Evolutionary conservation across 345 rosid species (phyloP), one percentile per base, ranked within the genome.

Genomic region (Populus simonii): DNA sequence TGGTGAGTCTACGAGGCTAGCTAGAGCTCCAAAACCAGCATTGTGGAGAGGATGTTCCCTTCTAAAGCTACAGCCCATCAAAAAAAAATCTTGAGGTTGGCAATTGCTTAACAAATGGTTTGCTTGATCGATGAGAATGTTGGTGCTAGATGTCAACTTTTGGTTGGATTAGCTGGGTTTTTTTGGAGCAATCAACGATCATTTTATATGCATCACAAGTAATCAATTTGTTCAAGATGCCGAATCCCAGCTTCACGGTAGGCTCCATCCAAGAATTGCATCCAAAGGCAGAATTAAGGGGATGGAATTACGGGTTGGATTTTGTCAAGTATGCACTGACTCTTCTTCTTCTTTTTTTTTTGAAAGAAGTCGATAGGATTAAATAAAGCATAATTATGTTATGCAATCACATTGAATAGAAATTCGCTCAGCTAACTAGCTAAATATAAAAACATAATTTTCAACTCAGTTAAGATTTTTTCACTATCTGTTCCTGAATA

Each of bases 11-110:
- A 8, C 25, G 62, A 8, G 31, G 18, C 35, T 27, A 8, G 10
- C 39, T 80, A 76, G 36, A 69, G 74, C 68, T 81, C 79, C 79
- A 73, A 84, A 71, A 78, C 57, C 27, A 68, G 20, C 22, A 69
- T 27, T 66, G 79, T 51, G 69, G 38, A 72, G 81, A 78, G 79
- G 74, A 68, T 84, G 89, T 72, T 70, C 66, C 84, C 86, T 84
- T 84, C 86, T 35, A 74, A 23, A 66, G 68, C 79, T 71, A 76
- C 86, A 84, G 5, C 6, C 66, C 23, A 22, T 53, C 36, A 23
- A 74, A 25, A 22, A 22, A 3, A 66, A 73, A 20, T 71, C 70
- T 80, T 70, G 79, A 83, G 80, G 39, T 35, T 83, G 71, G 8
- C 41, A 72, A 33, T 72, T 35, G 53, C 53, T 33, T 20, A 4